Conservation (phyloP, 2,329 filamentous ascomycete species). For the Cadophora sp. region DNA sequence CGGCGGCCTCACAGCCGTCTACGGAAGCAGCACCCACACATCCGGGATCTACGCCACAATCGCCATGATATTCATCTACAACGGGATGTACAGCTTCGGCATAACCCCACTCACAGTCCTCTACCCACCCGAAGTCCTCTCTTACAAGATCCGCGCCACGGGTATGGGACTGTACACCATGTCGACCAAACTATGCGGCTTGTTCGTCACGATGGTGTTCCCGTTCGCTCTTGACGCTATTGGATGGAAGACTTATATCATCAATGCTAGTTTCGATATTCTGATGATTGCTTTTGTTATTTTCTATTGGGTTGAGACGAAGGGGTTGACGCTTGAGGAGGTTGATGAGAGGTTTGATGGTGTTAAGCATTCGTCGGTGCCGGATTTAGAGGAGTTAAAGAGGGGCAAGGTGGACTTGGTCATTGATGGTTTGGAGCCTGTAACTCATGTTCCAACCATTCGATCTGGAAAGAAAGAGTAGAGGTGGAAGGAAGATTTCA, state of each 20-base stretch:
- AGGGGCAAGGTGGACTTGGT: slow-evolving; percentile 16
- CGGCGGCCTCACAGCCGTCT: slow-evolving; percentile 57
- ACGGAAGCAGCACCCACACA: slow-evolving; percentile 21
- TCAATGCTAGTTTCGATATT: slow-evolving; percentile 34
- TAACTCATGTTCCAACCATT: too few relatives aligned
- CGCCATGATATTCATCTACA: slow-evolving; percentile 58
- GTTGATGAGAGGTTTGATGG: slow-evolving; percentile 47
- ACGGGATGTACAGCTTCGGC: slow-evolving; percentile 55
- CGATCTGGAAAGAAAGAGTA: too few relatives aligned
- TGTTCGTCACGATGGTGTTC: slow-evolving; percentile 50
- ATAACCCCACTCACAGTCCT: slow-evolving; percentile 56
- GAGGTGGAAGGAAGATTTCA: too few relatives aligned
- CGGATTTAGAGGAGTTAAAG: slow-evolving; percentile 24
- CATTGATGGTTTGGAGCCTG: too few relatives aligned
- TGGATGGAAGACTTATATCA: slow-evolving; percentile 34
- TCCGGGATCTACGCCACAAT: slow-evolving; percentile 51
- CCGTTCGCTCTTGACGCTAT: slow-evolving; percentile 49
- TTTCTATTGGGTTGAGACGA: slow-evolving; percentile 49
- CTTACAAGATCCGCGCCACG: slow-evolving; percentile 55
- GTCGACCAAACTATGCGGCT: slow-evolving; percentile 40
- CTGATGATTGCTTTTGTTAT: slow-evolving; percentile 54
- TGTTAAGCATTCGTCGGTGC: slow-evolving; percentile 41
- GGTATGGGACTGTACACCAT: slow-evolving; percentile 51
- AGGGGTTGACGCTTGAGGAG: slow-evolving; percentile 48
- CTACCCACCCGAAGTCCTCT: slow-evolving; percentile 55